Evolutionary conservation across 306 rosid species (phyloP).

Genomic region (Cucurbita ficifolia): DNA sequence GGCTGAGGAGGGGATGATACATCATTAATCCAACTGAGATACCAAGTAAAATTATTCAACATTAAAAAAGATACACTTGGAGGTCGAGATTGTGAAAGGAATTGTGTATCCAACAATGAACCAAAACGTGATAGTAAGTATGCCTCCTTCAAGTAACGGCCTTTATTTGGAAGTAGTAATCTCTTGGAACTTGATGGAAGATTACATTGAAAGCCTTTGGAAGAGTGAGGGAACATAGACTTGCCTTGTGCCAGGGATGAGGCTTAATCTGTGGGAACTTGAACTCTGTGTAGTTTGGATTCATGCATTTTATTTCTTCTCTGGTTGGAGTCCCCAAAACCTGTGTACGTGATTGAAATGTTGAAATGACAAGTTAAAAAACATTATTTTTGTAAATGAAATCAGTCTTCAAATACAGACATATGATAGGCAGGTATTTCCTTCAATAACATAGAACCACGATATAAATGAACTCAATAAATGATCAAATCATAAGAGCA

Average conservation of each 20-base stretch:
- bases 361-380: neutral
- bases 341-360: slow-evolving; percentile 24
- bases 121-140: neutral
- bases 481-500: neutral
- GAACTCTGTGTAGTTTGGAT: slow-evolving; percentile 92
- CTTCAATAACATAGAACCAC: neutral
- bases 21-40: neutral
- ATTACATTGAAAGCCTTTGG: neutral
- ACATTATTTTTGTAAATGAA: neutral
- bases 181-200: neutral
- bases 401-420: neutral
- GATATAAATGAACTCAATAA: neutral
- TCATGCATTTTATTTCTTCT: slow-evolving; percentile 99
- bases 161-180: neutral
- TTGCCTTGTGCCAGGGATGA: slow-evolving; percentile 98
- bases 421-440: neutral
- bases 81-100: neutral
- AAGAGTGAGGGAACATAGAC: slow-evolving; percentile 1
- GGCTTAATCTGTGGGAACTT: slow-evolving; percentile 99
- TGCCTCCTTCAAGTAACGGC: neutral
- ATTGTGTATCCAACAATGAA: neutral
- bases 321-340: slow-evolving; percentile 98
- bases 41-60: neutral
- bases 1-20: neutral
- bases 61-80: neutral